phyloP scores from a whole-genome alignment of 202 grass and related monocot genomes.

The Setaria italica region DNA sequence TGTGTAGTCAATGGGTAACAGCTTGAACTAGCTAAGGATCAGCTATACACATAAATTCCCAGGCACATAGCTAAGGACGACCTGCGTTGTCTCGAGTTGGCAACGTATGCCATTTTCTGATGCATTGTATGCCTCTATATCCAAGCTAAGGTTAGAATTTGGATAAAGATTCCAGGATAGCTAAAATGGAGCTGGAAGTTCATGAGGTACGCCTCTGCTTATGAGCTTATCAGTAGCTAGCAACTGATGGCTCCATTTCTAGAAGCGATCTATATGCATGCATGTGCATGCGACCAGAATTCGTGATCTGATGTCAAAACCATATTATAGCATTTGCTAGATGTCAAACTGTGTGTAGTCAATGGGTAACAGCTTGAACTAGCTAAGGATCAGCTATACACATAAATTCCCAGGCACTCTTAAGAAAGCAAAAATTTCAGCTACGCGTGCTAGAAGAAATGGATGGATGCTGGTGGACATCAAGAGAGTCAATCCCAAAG shows the following conservation, averaged over 20 bases:
- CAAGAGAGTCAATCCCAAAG: neutral
- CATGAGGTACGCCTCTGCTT: neutral
- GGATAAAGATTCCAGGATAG: constrained; percentile 4
- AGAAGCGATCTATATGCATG: constrained; percentile 4
- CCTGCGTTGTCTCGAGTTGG: constrained; percentile 22
- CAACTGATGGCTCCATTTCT: constrained; percentile 5
- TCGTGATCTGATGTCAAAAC: neutral
- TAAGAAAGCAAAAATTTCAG: neutral
- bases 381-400: neutral
- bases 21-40: constrained; percentile 3
- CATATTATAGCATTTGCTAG: neutral
- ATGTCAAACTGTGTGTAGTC: neutral
- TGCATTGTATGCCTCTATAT: constrained; percentile 3
- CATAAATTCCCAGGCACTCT: neutral
- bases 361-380: constrained; percentile 1
- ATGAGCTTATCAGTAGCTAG: constrained; percentile 17
- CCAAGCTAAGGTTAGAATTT: neutral
- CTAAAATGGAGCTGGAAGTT: constrained; percentile 14
- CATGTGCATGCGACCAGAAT: neutral
- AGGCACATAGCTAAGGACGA: constrained; percentile 14
- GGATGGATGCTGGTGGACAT: neutral
- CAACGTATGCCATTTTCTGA: neutral
- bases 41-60: neutral
- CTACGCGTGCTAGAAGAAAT: constrained; percentile 6
- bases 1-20: neutral